Evolutionary conservation across 768 basidiomycete species (phyloP).

Genomic region (Serendipita sp.): DNA sequence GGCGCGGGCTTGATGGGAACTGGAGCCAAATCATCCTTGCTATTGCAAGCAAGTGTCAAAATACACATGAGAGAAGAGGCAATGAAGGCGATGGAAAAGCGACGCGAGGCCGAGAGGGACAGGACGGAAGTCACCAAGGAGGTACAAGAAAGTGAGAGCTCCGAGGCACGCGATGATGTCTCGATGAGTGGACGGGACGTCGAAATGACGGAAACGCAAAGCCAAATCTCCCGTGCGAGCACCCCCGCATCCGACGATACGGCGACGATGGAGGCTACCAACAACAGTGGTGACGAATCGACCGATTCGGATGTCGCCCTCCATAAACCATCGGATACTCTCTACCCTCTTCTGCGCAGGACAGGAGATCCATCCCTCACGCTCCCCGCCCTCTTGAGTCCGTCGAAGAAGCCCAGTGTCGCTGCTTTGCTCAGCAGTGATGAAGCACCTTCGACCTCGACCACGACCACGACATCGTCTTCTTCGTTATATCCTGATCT

Average conservation of each 20-base stretch:
- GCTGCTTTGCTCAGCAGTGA: background rate
- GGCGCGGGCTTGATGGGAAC: background rate
- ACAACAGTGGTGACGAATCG: background rate
- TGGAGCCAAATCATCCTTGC: background rate
- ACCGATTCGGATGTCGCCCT: background rate
- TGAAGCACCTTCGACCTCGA: background rate
- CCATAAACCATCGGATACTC: background rate
- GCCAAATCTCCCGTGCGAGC: slow-evolving; percentile 5
- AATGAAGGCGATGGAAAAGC: slow-evolving; percentile 8
- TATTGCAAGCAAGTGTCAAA: background rate
- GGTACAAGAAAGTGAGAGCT: background rate
- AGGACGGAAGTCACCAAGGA: background rate
- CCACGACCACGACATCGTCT: background rate
- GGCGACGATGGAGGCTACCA: slow-evolving; percentile 4
- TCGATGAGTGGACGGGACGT: slow-evolving; percentile 21
- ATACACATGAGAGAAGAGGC: slow-evolving; percentile 7
- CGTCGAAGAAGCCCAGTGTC: background rate
- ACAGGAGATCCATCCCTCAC: background rate
- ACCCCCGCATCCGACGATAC: slow-evolving; percentile 11
- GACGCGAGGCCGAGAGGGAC: slow-evolving; percentile 1
- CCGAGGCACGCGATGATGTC: slow-evolving; percentile 7
- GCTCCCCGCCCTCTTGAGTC: background rate
- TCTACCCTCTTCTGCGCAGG: background rate
- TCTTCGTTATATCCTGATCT: background rate
- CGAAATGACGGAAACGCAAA: slow-evolving; percentile 17